Conservation (phyloP, 768 basidiomycete genomes). For the Russula brevipes region DNA sequence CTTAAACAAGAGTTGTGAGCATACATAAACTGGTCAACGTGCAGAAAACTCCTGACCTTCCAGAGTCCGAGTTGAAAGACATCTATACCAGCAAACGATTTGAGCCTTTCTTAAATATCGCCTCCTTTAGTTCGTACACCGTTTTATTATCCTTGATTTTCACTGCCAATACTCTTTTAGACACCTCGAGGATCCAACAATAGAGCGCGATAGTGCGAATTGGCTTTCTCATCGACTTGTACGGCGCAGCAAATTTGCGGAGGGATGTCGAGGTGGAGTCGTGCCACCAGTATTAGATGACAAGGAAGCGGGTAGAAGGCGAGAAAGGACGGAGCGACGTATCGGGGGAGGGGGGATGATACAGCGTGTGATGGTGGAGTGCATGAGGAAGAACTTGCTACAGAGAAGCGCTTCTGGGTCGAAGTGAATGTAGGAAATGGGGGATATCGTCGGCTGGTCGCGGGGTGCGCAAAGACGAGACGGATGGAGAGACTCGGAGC, state of each 20-base stretch:
- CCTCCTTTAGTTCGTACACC: no score
- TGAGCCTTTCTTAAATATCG: no score
- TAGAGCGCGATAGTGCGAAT: no score
- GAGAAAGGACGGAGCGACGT: conserved; percentile 16
- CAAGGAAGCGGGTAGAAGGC: conserved; percentile 9
- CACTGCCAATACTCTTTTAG: no score
- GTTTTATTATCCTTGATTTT: no score
- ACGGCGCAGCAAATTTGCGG: conserved; percentile 57
- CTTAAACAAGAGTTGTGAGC: no score
- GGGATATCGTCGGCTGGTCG: neutral
- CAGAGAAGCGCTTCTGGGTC: conserved; percentile 1
- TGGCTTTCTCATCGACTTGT: no score
- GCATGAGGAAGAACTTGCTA: neutral
- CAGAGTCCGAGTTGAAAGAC: no score
- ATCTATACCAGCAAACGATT: no score
- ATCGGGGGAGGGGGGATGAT: neutral
- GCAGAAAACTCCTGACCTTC: no score
- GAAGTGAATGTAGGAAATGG: neutral
- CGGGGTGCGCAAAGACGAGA: neutral
- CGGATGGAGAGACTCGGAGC: neutral
- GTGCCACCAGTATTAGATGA: conserved; percentile 21
- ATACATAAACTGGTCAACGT: no score
- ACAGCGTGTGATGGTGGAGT: neutral
- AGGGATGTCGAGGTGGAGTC: conserved; percentile 58
- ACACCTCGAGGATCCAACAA: no score